Evolutionary conservation across 768 basidiomycete species (phyloP).

Genomic region (Daedalea quercina): DNA sequence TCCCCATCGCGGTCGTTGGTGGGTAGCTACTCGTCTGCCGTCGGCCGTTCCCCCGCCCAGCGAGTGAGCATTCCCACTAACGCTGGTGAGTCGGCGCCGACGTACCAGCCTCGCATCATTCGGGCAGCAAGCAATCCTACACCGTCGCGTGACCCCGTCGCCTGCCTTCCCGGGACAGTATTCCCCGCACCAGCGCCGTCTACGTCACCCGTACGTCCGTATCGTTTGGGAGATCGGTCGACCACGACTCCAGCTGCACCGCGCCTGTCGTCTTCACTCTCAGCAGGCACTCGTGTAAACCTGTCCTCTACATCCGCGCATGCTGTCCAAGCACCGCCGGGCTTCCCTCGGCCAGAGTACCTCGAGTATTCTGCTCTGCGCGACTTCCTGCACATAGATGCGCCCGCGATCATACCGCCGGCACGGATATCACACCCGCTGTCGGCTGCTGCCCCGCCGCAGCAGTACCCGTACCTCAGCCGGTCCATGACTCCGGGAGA

Average conservation of each 20-base stretch:
- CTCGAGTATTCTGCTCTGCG: conserved; percentile 72
- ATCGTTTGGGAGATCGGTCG: conserved; percentile 28
- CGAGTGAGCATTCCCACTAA: conserved; percentile 6
- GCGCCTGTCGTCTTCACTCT: background rate
- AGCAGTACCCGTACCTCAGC: conserved; percentile 19
- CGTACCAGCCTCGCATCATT: conserved; percentile 52
- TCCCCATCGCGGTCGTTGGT: conserved; percentile 9
- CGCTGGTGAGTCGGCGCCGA: conserved; percentile 6
- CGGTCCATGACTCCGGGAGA: conserved; percentile 31
- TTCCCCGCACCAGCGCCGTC: conserved; percentile 38
- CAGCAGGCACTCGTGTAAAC: background rate
- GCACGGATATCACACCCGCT: background rate
- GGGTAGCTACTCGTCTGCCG: conserved; percentile 16
- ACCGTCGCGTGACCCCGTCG: conserved; percentile 18
- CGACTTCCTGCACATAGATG: conserved; percentile 55
- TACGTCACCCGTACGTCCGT: conserved; percentile 39
- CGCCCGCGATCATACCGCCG: conserved; percentile 24
- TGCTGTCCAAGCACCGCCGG: background rate
- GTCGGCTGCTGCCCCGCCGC: background rate
- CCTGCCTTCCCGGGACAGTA: conserved; percentile 24
- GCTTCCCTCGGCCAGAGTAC: conserved; percentile 67
- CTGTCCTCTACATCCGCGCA: background rate
- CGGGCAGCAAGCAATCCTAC: conserved; percentile 43
- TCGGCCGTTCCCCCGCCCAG: background rate
- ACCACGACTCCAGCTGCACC: background rate